Evolutionary conservation across 1,284 basidiomycete species (phyloP).

Genomic region (Megacollybia platyphylla): DNA sequence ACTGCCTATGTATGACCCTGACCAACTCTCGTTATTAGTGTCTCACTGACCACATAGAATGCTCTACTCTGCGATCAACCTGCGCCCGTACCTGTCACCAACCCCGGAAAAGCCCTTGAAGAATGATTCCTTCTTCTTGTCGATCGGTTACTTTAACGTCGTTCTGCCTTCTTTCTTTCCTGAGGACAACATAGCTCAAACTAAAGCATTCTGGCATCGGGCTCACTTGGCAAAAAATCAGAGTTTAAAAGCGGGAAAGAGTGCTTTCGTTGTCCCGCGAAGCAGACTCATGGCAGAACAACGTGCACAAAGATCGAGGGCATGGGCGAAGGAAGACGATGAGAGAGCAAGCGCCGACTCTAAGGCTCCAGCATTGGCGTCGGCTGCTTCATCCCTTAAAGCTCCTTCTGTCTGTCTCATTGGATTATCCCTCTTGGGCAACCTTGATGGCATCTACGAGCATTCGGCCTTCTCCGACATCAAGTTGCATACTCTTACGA

Average conservation of each 20-base stretch:
- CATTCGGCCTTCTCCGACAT: slow-evolving; percentile 42
- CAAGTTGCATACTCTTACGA: slow-evolving; percentile 57
- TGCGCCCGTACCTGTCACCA: slow-evolving; percentile 42
- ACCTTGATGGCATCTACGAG: slow-evolving; percentile 67
- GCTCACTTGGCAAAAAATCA: slow-evolving; percentile 57
- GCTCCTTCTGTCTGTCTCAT: slow-evolving; percentile 49
- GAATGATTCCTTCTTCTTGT: slow-evolving; percentile 65
- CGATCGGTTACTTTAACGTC: slow-evolving; percentile 72
- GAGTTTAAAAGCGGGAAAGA: slow-evolving; percentile 48
- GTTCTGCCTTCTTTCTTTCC: slow-evolving; percentile 60
- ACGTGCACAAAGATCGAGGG: slow-evolving; percentile 42
- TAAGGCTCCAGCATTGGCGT: slow-evolving; percentile 20
- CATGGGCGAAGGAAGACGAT: slow-evolving; percentile 66
- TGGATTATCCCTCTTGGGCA: slow-evolving; percentile 67
- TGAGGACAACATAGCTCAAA: slow-evolving; percentile 17
- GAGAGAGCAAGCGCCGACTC: slow-evolving; percentile 34
- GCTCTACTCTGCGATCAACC: slow-evolving; percentile 73
- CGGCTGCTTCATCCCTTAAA: slow-evolving; percentile 11
- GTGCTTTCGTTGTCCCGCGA: slow-evolving; percentile 43
- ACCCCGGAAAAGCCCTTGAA: slow-evolving; percentile 23
- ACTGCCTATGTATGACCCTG: slow-evolving; percentile 36
- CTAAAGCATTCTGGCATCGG: slow-evolving; percentile 57
- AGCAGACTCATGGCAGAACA: slow-evolving; percentile 51
- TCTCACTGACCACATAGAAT: slow-evolving; percentile 26
- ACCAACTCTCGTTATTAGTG: neutral